Conservation (phyloP, 495 filamentous ascomycete genomes). For the Astrocystis sublimbata region DNA sequence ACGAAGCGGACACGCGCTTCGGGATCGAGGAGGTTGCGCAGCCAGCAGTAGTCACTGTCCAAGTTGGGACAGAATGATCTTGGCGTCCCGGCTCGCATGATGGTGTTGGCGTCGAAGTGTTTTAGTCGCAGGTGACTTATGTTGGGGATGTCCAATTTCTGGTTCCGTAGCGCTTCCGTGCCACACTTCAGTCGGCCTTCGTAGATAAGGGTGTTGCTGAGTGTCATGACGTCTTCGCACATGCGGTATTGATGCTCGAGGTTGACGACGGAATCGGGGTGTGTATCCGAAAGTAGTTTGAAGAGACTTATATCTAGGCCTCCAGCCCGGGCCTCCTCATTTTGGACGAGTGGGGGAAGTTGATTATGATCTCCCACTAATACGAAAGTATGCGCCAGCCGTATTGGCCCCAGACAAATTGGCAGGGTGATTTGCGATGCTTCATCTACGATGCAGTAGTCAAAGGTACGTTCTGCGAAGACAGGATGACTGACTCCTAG, state of each 20-base stretch:
- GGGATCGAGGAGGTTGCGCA: conserved; percentile 73
- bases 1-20: conserved; percentile 74
- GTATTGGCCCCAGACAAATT: conserved; percentile 88
- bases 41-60: conserved; percentile 65
- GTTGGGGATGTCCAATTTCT: conserved; percentile 56
- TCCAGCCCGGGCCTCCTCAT: conserved; percentile 79
- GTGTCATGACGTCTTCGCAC: conserved; percentile 92
- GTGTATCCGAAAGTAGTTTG: conserved; percentile 83
- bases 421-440: conserved; percentile 96
- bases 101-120: conserved; percentile 49
- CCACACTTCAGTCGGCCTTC: conserved; percentile 86
- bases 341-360: conserved; percentile 90
- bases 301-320: conserved; percentile 93
- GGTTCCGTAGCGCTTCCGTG: conserved; percentile 68
- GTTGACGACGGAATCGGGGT: conserved; percentile 82
- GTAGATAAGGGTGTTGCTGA: conserved; percentile 94
- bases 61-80: conserved; percentile 55
- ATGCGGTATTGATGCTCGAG: conserved; percentile 97
- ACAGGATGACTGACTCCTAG: conserved; percentile 85
- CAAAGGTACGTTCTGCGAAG: conserved; percentile 86
- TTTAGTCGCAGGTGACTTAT: conserved; percentile 58
- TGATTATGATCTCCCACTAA: conserved; percentile 97
- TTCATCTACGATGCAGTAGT: conserved; percentile 98
- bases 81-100: conserved; percentile 33
- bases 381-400: conserved; percentile 90